Evolutionary conservation across 2,329 filamentous ascomycete genomes (phyloP), one percentile per base, ranked within the genome.

Genomic region (Fusarium lateritium): DNA sequence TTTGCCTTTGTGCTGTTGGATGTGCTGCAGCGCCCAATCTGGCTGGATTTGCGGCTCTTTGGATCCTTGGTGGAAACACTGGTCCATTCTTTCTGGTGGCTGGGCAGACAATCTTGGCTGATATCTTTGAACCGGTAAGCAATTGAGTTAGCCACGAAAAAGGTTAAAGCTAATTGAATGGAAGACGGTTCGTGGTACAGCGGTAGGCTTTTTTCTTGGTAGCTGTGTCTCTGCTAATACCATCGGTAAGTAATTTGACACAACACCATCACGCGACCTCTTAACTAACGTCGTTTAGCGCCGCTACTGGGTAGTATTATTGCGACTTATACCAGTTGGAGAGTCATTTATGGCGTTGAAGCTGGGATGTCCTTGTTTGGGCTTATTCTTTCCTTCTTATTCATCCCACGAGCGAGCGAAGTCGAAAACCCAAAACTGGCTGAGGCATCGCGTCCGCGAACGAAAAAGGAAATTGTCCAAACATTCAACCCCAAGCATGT

Each of bases 261-360:
- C 4, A 3, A 9, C 4, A 5, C 2, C 4, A 31, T 21, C 19
- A 8, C 14, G 3, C 13, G 3, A 39, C 31, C 2, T 6, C 8
- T 7, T 9, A 4, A 49, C 57, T 68, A 42, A 71, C 6, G 5
- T 19, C 3, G 2, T 9, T 0, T 3, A 75, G 73, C 73, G 9
- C 73, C 73, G 2, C 44, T 75, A 11, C 24, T 76, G 0, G 74
- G 74, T 7, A 76, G 74, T 38, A 51, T 75, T 15, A 75, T 76
- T 15, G 73, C 73, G 1, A 76, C 74, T 0, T 76, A 63, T 14
- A 69, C 74, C 4, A 75, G 72, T 17, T 76, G 74, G 74, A 47
- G 74, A 38, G 71, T 75, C 5, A 76, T 76, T 6, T 76, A 68
- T 7, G 74, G 59, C 1, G 71, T 71, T 8, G 75, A 75, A n/a